Conservation (phyloP, 768 basidiomycete genomes). For the Neoboletus subvelutipes region DNA sequence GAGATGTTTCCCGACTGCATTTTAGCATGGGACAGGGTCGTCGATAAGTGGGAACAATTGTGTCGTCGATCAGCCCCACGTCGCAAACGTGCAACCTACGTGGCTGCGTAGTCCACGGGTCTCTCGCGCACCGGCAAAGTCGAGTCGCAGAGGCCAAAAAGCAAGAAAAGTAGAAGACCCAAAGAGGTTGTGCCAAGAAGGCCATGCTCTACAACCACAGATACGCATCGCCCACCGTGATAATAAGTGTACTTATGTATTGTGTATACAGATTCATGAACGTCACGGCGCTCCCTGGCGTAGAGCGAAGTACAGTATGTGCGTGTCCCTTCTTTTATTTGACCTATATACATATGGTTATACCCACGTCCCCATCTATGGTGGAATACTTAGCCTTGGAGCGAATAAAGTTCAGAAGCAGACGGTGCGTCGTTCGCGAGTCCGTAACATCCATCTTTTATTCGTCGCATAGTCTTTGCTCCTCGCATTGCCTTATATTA, state of each 20-base stretch:
- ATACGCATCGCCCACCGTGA: no score
- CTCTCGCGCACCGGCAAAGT: slow-evolving; percentile 99
- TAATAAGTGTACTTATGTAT: not conserved
- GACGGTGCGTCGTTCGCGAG: slow-evolving; percentile 6
- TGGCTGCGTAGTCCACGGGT: slow-evolving; percentile 81
- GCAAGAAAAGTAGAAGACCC: slow-evolving; percentile 72
- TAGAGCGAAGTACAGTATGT: slow-evolving; percentile 98
- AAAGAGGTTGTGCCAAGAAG: slow-evolving; percentile 97
- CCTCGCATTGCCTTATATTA: slow-evolving; percentile 15
- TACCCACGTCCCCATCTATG: slow-evolving; percentile 11
- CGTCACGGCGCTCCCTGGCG: slow-evolving; percentile 82
- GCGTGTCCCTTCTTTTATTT: slow-evolving; percentile 49
- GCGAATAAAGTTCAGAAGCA: slow-evolving; percentile 5
- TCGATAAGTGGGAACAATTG: no score
- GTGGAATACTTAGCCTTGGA: slow-evolving; percentile 19
- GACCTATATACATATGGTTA: not conserved
- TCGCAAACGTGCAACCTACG: no score
- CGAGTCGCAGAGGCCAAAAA: slow-evolving; percentile 48
- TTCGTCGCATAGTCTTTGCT: slow-evolving; percentile 4
- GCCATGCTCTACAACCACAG: slow-evolving; percentile 60
- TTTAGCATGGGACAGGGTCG: no score
- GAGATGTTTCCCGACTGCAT: no score
- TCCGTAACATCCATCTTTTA: not conserved
- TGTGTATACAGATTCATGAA: slow-evolving; percentile 73
- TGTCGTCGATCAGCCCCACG: no score